phyloP scores from a whole-genome alignment of 371 early-diverging fungal species.

The Mucor plumbeus region DNA sequence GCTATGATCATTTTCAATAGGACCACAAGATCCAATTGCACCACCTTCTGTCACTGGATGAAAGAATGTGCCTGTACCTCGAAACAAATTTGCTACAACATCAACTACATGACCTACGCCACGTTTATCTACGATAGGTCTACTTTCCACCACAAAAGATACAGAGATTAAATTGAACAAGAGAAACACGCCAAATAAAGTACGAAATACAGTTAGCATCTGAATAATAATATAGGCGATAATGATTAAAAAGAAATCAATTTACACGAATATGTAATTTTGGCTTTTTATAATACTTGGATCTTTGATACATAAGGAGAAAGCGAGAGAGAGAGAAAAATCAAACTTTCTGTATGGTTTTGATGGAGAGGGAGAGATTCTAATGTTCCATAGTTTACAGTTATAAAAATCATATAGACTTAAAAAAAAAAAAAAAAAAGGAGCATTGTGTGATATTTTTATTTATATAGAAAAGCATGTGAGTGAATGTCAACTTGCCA shows the following conservation, averaged over 20 bases:
- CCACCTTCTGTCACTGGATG: conserved; percentile 40
- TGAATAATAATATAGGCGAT: too few species aligned
- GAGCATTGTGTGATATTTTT: neutral
- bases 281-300: neutral
- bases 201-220: conserved; percentile 6
- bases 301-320: neutral
- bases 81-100: conserved; percentile 17
- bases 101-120: conserved; percentile 15
- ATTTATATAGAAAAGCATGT: neutral
- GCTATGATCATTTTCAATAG: conserved; percentile 28
- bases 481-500: neutral
- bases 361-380: neutral
- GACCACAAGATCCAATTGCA: conserved; percentile 30
- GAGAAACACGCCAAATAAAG: conserved; percentile 1
- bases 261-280: neutral
- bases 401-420: neutral
- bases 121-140: neutral
- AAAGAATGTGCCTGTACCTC: conserved; percentile 36
- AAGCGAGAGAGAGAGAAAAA: neutral
- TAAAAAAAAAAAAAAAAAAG: neutral
- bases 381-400: neutral
- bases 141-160: conserved; percentile 1
- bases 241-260: neutral
- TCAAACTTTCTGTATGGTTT: too few species aligned
- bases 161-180: neutral